Conservation (phyloP, 2,329 filamentous ascomycete species). For the Diatrype stigma region DNA sequence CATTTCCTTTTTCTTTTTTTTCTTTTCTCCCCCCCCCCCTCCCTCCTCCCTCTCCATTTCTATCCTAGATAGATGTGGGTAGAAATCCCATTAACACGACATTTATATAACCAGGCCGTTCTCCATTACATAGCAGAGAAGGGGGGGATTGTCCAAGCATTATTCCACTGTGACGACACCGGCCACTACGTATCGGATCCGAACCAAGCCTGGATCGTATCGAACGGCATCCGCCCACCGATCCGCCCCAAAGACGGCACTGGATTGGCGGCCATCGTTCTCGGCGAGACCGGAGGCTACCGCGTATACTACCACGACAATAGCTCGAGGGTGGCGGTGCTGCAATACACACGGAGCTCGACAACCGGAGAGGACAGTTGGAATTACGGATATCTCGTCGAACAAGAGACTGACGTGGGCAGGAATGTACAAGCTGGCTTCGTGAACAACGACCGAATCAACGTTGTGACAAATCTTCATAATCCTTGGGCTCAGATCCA, state of each 20-base stretch:
- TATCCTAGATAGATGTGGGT: conserved; percentile 1
- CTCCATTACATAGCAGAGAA: not conserved
- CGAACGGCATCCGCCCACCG: not conserved
- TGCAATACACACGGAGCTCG: conserved; percentile 3
- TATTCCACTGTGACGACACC: conserved; percentile 5
- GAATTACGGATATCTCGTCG: not conserved
- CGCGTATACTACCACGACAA: conserved; percentile 8
- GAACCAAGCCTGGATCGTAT: conserved; percentile 1
- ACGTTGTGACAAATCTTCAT: not conserved
- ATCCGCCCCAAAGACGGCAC: not conserved
- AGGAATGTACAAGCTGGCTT: conserved; percentile 2
- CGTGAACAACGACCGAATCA: not conserved
- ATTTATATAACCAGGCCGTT: not conserved
- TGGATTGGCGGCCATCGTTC: conserved; percentile 5
- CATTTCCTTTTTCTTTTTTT: too few relatives aligned
- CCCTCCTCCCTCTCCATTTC: too few relatives aligned
- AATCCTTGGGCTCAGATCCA: not conserved
- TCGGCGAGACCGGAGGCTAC: conserved; percentile 4
- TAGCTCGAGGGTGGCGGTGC: not conserved
- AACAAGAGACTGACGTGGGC: conserved; percentile 3
- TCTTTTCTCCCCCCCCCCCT: too few relatives aligned
- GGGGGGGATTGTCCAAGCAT: not conserved
- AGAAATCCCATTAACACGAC: too few relatives aligned
- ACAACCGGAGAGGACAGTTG: not conserved
- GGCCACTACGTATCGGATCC: conserved; percentile 5